phyloP scores from a whole-genome alignment of 345 rosid genomes.

The Adansonia digitata region DNA sequence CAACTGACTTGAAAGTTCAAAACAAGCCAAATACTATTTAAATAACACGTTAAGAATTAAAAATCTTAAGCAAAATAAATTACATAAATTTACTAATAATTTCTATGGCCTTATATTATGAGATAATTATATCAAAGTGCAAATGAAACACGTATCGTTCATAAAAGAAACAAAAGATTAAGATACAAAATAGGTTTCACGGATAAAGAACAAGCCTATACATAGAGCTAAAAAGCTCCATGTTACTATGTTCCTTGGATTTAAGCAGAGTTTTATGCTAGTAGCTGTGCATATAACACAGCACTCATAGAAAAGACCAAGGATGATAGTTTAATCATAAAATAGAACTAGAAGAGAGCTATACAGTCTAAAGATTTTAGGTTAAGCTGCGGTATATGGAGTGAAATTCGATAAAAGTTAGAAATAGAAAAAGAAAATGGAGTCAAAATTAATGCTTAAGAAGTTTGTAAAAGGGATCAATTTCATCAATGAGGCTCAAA shows the following conservation, averaged over 20 bases:
- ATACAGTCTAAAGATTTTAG: not conserved
- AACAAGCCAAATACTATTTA: not conserved
- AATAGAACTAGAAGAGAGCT: not conserved
- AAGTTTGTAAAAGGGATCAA: not conserved
- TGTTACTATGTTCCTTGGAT: not conserved
- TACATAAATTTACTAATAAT: not conserved
- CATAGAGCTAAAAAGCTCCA: not conserved
- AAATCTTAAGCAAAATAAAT: not conserved
- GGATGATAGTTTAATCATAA: not conserved
- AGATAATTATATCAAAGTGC: not conserved
- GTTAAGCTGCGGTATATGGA: not conserved
- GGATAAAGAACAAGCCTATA: not conserved
- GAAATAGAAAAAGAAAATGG: not conserved
- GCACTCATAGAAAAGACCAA: not conserved
- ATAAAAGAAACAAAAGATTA: not conserved
- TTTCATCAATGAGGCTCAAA: not conserved
- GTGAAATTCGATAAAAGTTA: not conserved
- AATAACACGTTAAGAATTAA: not conserved
- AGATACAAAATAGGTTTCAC: not conserved
- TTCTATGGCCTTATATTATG: not conserved
- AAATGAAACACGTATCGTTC: not conserved
- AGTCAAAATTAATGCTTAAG: not conserved
- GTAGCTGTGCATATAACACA: not conserved
- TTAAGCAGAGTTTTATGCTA: not conserved
- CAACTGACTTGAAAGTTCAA: not conserved